Evolutionary conservation across 495 filamentous ascomycete species (phyloP).

Genomic region (Aspergillus ostianus): DNA sequence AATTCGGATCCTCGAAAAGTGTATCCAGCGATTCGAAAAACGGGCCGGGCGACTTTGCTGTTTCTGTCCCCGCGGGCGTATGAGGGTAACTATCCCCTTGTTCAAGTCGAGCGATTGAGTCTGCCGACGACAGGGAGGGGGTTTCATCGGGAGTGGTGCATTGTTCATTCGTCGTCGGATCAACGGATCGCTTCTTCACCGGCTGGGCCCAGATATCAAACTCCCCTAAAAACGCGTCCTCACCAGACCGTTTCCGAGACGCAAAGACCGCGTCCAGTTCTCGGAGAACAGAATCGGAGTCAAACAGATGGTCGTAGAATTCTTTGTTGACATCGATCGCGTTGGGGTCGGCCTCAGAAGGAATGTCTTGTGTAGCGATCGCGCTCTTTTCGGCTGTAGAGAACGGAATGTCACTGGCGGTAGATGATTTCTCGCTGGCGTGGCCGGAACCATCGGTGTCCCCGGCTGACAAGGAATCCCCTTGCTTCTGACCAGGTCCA

Average conservation of each 20-base stretch:
- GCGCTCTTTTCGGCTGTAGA: not conserved
- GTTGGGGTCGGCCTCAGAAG: not conserved
- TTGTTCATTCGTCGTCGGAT: constrained; percentile 6
- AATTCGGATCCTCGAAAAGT: constrained; percentile 19
- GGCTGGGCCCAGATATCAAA: constrained; percentile 12
- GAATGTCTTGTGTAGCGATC: not conserved
- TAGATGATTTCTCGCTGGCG: not conserved
- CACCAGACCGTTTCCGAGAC: constrained; percentile 23
- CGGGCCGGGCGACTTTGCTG: constrained; percentile 17
- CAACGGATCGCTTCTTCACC: constrained; percentile 20
- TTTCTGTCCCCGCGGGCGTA: constrained; percentile 18
- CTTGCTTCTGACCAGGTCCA: not conserved
- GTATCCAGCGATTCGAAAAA: constrained; percentile 24
- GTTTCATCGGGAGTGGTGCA: constrained; percentile 18
- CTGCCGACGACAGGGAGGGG: constrained; percentile 22
- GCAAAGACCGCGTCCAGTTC: constrained; percentile 21
- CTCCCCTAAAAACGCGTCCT: constrained; percentile 23
- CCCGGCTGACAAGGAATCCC: not conserved
- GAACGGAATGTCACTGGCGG: not conserved
- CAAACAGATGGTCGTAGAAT: constrained; percentile 21
- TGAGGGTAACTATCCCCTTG: constrained; percentile 15
- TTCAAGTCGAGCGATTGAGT: constrained; percentile 18
- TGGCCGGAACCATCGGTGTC: not conserved
- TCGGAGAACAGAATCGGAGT: constrained; percentile 18
- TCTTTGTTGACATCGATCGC: constrained; percentile 6